Evolutionary conservation across 495 filamentous ascomycete genomes (phyloP), one percentile per base, ranked within the genome.

Genomic region (Hypoxylon cercidicola): DNA sequence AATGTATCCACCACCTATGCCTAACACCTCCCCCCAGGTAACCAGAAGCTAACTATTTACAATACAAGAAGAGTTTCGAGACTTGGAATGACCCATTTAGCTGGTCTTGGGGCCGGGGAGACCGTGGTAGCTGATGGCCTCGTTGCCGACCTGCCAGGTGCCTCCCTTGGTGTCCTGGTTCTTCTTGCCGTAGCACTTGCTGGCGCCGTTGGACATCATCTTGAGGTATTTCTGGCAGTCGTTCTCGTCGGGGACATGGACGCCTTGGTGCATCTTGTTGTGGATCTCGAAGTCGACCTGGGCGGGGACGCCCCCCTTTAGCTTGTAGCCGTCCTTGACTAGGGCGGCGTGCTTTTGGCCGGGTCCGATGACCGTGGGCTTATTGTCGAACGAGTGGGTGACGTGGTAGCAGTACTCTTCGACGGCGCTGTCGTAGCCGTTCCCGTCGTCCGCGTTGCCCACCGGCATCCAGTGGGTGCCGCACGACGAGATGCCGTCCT

Each of bases 261-360:
- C 19, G 16, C 43, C 43, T 16, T 23, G 18, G 18, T 21, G 2
- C 43, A 45, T 45, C 19, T 45, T 45, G 43, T 45, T 45, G 43
- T 45, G 43, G 43, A 45, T 45, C 43, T 45, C 43, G 43, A 45
- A 45, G 43, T 45, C 43, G 43, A 45, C 43, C 43, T 45, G 43
- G 19, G 43, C 43, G n/a, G 43, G 19, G 18, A 45, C 12, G 18
- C 43, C 43, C 1, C 19, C 19, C 19, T 45, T 45, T 2, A 21
- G 43, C 43, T 23, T 23, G 43, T 45, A 45, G 19, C 12, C 12
- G 19, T 45, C 43, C 43, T 21, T 23, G 43, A 23, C 43, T 6
- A 45, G 19, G 19, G 43, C 43, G 2, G 43, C 43, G 43, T 45
- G 43, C 43, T 45, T 45, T 18, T 45, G 43, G 5, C 19, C 19